Percentiles rank a stretch among this genome's conserved stretches.
phyloP scores from a whole-genome alignment of 371 early-diverging fungal species.

The Blyttiomyces sp. region DNA sequence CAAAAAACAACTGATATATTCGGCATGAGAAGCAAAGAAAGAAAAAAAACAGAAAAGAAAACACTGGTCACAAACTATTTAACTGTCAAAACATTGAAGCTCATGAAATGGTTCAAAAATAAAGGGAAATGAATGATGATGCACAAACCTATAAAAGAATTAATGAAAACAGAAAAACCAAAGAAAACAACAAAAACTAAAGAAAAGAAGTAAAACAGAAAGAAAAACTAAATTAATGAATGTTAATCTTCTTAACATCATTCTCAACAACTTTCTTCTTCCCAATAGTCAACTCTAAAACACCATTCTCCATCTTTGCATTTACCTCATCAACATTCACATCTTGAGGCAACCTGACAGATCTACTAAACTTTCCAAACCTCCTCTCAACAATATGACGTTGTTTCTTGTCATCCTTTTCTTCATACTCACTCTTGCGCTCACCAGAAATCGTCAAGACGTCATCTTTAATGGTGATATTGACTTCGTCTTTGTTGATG shows the following conservation, averaged over 20 bases:
- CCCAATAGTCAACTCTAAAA: slow-evolving; percentile 24
- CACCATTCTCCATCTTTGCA: slow-evolving; percentile 35
- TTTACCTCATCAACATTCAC: slow-evolving; percentile 18
- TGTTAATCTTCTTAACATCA: slow-evolving; percentile 21
- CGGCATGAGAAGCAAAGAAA: too few relatives aligned
- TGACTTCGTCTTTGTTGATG: slow-evolving; percentile 13
- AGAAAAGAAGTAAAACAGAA: background rate
- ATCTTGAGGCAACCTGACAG: slow-evolving; percentile 28
- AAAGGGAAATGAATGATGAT: too few relatives aligned
- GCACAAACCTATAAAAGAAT: too few relatives aligned
- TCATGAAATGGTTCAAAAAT: too few relatives aligned
- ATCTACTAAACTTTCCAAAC: slow-evolving; percentile 30
- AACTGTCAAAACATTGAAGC: too few relatives aligned
- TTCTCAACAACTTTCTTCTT: slow-evolving; percentile 26
- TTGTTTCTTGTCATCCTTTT: slow-evolving; percentile 31
- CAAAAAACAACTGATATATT: too few relatives aligned
- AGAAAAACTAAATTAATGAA: slow-evolving; percentile 2
- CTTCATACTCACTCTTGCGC: slow-evolving; percentile 34
- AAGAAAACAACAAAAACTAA: too few relatives aligned
- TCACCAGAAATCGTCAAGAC: slow-evolving; percentile 40
- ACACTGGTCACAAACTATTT: too few relatives aligned
- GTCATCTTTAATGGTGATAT: slow-evolving; percentile 37
- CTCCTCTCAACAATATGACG: slow-evolving; percentile 30
- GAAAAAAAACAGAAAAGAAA: too few relatives aligned
- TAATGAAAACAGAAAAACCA: too few relatives aligned